Evolutionary conservation across 345 rosid genomes (phyloP).

Genomic region (Xanthoceras sorbifolium): DNA sequence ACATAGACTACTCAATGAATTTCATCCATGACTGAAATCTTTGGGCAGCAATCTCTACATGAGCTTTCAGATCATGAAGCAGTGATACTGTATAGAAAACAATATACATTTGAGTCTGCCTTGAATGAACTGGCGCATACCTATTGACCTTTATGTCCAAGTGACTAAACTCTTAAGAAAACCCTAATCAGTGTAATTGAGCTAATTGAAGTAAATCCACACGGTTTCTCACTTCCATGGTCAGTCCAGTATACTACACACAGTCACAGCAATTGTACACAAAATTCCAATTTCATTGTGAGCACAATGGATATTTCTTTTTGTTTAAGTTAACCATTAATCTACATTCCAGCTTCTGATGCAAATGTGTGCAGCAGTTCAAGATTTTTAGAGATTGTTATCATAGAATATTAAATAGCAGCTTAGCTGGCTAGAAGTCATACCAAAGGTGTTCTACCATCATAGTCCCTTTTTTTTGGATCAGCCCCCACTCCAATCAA

Average conservation of each 20-base stretch:
- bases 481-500: constrained; percentile 69
- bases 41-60: background rate
- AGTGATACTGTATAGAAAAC: background rate
- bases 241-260: background rate
- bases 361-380: background rate
- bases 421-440: constrained; percentile 7
- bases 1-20: background rate
- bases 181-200: too few relatives aligned
- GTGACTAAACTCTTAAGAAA: too few relatives aligned
- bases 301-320: background rate
- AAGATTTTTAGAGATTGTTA: background rate
- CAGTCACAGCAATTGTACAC: background rate
- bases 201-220: background rate
- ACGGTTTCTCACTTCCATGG: background rate
- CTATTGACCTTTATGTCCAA: background rate
- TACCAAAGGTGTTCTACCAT: constrained; percentile 89
- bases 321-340: background rate
- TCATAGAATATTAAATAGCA: background rate
- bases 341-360: background rate
- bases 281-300: background rate
- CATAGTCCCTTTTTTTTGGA: constrained; percentile 70
- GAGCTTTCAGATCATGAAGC: background rate
- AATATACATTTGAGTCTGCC: background rate
- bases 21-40: background rate
- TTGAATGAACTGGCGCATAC: background rate